phyloP scores from a whole-genome alignment of 495 filamentous ascomycete genomes.

The Massariosphaeria phaeospora region DNA sequence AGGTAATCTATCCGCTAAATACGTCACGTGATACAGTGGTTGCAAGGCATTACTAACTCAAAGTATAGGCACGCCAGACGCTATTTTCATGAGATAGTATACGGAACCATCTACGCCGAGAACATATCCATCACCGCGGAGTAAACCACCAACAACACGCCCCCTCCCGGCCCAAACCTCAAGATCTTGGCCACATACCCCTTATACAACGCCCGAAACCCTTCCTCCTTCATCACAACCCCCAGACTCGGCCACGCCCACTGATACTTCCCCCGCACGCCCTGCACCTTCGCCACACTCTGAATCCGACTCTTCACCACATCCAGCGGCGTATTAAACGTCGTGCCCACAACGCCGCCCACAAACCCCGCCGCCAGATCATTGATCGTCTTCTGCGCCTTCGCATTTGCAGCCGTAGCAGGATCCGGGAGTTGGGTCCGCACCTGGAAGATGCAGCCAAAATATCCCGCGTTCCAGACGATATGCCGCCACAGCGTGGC shows the following conservation, averaged over 20 bases:
- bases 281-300: constrained; percentile 22
- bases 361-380: constrained; percentile 26
- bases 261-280: constrained; percentile 20
- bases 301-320: constrained; percentile 30
- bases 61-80: no score
- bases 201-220: constrained; percentile 26
- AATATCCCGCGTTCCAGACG: constrained; percentile 29
- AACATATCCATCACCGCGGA: constrained; percentile 16
- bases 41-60: no score
- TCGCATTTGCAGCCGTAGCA: not conserved
- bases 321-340: constrained; percentile 27
- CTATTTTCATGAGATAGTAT: no score
- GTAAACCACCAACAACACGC: constrained; percentile 24
- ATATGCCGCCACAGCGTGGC: constrained; percentile 27
- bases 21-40: no score
- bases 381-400: constrained; percentile 22
- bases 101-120: no score
- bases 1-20: no score
- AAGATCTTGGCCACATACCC: constrained; percentile 28
- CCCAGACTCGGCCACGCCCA: constrained; percentile 28
- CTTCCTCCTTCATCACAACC: constrained; percentile 23
- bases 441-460: constrained; percentile 28
- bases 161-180: constrained; percentile 26
- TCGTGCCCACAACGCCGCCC: constrained; percentile 25
- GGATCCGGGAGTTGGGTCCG: constrained; percentile 14